Evolutionary conservation across 305 asterid species (phyloP), one percentile per base, ranked within the genome.

Genomic region (Solanum hybrid): DNA sequence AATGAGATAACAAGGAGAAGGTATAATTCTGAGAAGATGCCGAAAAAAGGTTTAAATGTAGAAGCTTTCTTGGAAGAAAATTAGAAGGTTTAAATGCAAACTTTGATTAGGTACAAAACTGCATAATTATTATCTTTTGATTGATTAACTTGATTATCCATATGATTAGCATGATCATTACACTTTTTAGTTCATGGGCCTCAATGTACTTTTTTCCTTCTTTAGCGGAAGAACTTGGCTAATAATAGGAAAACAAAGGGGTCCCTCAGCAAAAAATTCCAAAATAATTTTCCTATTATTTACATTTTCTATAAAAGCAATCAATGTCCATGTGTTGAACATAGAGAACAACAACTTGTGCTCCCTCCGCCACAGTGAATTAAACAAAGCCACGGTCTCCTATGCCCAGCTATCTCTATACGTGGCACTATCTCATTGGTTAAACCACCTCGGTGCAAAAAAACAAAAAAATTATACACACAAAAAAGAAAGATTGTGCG

Each of bases 351-450:
- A 14, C 37, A 82, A 15, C 39, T 29, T 24, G 10, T 84, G 29
- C 39, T 45, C 88, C 73, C 33, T 3, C 38, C 13, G 14, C 36
- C 72, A 26, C 27, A 2, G 0, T 1, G 26, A 38, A 81, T 81
- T 81, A 81, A 81, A 39, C 87, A 39, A 81, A 38, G 87, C 37
- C 87, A 82, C 34, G 17, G 15, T 34, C 9, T 41, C 10, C 27
- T 10, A 29, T 10, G 15, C 87, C 37, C 70, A 81, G 87, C 34
- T 39, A 82, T 45, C 37, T 29, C 11, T 17, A 3, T 20, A 57
- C 79, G 79, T 83, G 91, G 90, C 87, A 8, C 12, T 2, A 26
- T 31, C 7, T 76, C 13, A 89, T 89, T 88, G 91, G 91, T 57
- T 20, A 37, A 36, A n/a, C 29, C 73, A 36, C 82, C 73, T 38